Conservation (phyloP, 352 stramenopile genomes). For the Phytophthora pisi region DNA sequence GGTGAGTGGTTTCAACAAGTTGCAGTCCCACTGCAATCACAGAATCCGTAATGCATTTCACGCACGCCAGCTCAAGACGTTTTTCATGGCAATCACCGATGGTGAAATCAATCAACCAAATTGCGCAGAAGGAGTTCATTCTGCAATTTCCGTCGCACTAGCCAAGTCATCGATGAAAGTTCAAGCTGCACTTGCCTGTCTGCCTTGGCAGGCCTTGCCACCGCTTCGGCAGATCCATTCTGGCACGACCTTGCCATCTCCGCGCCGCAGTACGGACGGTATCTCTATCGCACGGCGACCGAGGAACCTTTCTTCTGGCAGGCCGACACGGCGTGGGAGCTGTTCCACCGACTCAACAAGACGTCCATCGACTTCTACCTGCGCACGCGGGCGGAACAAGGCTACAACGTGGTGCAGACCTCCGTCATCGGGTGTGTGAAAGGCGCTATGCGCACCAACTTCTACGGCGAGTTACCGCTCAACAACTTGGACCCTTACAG, state of each 20-base stretch:
- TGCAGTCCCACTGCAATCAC: too few species aligned
- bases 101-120: too few species aligned
- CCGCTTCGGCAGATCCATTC: slow-evolving; percentile 2
- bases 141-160: too few species aligned
- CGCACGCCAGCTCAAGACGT: too few species aligned
- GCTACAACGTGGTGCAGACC: too few species aligned
- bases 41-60: too few species aligned
- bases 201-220: too few species aligned
- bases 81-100: too few species aligned
- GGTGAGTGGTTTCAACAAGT: too few species aligned
- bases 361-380: slow-evolving; percentile 40
- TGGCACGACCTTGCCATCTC: slow-evolving; percentile 31
- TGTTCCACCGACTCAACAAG: slow-evolving; percentile 35
- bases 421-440: slow-evolving; percentile 16
- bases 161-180: neutral
- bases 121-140: too few species aligned
- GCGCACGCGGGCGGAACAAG: slow-evolving; percentile 23
- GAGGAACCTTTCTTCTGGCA: slow-evolving; percentile 33
- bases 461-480: slow-evolving; percentile 28
- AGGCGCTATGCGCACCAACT: slow-evolving; percentile 26
- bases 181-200: neutral
- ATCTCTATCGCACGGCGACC: slow-evolving; percentile 22
- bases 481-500: slow-evolving; percentile 26
- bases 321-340: slow-evolving; percentile 33
- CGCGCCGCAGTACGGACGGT: slow-evolving; percentile 19